Evolutionary conservation across 352 stramenopile species (phyloP), one percentile per base, ranked within the genome.

Genomic region (Phytophthora cryptogea): DNA sequence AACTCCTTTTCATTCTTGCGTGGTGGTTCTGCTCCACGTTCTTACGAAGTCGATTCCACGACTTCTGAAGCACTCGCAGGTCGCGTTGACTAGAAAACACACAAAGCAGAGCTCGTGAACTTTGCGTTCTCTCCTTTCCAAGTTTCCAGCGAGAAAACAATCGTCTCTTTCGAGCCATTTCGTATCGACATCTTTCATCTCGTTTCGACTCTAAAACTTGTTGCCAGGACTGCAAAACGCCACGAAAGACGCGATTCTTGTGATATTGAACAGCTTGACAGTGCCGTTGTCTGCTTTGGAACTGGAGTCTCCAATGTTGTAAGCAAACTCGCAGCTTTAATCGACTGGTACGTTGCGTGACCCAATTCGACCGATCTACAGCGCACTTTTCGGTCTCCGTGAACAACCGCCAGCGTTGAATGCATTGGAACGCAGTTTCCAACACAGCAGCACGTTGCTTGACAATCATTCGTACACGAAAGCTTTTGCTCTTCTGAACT

Each of bases 361-460:
- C 45, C 80, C 78, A 90, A 3, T 58, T 33, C 2, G 54, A 44
- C 39, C 78, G 68, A 23, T 77, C 68, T 0, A 23, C 46, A 2
- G 59, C 46, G 13, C 61, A 75, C 32, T 74, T 72, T 11, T 42
- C 50, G 2, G 43, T 58, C 33, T 65, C 68, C 2, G 58, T 62
- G 40, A 72, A 69, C 3, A 75, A 31, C 1, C 57, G 36, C 78
- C 80, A 90, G 23, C 53, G n/a, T 49, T 81, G 63, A 35, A 90
- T 56, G 44, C 78, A 88, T 16, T 59, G 37, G 16, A 78, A 79
- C 1, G 69, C 66, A 1, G 27, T 65, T 14, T 86, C 63, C 1
- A 88, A 41, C 17, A 59, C 49, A 4, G 69, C 30, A 11, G 63
- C 59, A 2, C 74, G 67, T 16, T 54, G 46, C 16, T 62, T 65